These are phyloP conservation scores for Hyphopichia wangnamkhiaoensis DNA, from an alignment of 1,139 yeast species.

Conservation along the genomic window DNA sequence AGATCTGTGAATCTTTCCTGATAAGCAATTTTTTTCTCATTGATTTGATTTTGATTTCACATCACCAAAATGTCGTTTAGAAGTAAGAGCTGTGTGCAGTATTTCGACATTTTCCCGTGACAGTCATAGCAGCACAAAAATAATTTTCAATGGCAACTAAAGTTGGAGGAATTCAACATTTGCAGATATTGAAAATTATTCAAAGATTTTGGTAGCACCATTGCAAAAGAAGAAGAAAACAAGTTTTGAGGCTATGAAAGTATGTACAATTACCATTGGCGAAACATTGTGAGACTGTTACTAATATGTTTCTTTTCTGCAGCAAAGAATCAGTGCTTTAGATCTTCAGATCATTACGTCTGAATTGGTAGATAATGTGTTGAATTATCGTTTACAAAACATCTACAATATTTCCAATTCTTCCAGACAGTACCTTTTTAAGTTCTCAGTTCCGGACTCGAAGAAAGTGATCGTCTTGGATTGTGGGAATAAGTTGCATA, in stretches of 20 bases:
- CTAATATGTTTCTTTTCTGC: constrained; percentile 3
- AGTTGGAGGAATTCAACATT: not conserved
- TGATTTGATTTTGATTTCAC: not conserved
- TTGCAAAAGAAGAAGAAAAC: not conserved
- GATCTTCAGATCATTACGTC: constrained; percentile 72
- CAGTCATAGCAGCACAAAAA: not conserved
- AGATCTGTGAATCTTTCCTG: not conserved
- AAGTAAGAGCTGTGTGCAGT: not conserved
- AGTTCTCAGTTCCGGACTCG: constrained; percentile 82
- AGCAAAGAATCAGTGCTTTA: constrained; percentile 86
- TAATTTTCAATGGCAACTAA: constrained; percentile 1
- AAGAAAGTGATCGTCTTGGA: constrained; percentile 76
- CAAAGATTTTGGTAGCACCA: not conserved
- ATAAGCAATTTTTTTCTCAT: not conserved
- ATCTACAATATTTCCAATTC: constrained; percentile 80
- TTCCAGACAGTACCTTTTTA: constrained; percentile 71
- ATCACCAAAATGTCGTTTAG: not conserved
- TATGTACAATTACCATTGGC: not conserved
- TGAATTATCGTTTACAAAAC: constrained; percentile 76
- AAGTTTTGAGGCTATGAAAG: too few relatives aligned
- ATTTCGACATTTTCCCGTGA: not conserved
- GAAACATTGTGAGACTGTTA: not conserved
- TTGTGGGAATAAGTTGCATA: constrained; percentile 80
- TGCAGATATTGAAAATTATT: not conserved
- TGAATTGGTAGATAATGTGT: constrained; percentile 60